Evolutionary conservation across 176 grass and related monocot species (phyloP).

Genomic region (Raddia guianensis): DNA sequence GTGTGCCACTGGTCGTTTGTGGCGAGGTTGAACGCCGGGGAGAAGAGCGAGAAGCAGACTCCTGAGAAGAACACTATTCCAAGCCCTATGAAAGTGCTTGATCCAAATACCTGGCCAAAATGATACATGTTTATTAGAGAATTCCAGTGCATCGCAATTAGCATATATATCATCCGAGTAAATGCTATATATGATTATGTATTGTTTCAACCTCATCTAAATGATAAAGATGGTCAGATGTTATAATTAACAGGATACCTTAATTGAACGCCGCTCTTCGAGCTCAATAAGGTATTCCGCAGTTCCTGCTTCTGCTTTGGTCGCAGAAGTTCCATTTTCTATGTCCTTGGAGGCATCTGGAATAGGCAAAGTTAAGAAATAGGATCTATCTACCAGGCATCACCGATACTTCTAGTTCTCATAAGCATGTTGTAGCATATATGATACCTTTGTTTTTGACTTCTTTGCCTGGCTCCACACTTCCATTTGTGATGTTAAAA

Average conservation of each 20-base stretch:
- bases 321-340: conserved; percentile 56
- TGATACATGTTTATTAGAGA: neutral
- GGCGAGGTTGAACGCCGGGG: conserved; percentile 90
- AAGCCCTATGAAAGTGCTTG: conserved; percentile 71
- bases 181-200: conserved; percentile 8
- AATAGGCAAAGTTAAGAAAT: conserved; percentile 26
- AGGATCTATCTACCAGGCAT: conserved; percentile 12
- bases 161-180: neutral
- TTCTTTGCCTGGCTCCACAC: conserved; percentile 22
- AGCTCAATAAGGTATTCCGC: conserved; percentile 79
- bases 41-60: conserved; percentile 93
- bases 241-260: conserved; percentile 43
- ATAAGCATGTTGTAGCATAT: neutral
- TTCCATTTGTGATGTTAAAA: conserved; percentile 36
- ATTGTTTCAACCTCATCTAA: neutral
- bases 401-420: neutral
- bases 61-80: conserved; percentile 88
- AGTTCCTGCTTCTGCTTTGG: conserved; percentile 82
- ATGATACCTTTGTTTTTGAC: conserved; percentile 38
- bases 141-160: neutral
- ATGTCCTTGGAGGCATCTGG: conserved; percentile 56
- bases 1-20: conserved; percentile 95
- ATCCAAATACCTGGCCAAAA: conserved; percentile 51
- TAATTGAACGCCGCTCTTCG: conserved; percentile 84
- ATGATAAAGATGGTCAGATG: neutral